A percentile compares a stretch with the other conserved stretches of the same genome.
These are phyloP conservation scores for Uronychia setigera DNA, from an alignment of 73 alveolate genomes.

Conservation along the genomic window DNA sequence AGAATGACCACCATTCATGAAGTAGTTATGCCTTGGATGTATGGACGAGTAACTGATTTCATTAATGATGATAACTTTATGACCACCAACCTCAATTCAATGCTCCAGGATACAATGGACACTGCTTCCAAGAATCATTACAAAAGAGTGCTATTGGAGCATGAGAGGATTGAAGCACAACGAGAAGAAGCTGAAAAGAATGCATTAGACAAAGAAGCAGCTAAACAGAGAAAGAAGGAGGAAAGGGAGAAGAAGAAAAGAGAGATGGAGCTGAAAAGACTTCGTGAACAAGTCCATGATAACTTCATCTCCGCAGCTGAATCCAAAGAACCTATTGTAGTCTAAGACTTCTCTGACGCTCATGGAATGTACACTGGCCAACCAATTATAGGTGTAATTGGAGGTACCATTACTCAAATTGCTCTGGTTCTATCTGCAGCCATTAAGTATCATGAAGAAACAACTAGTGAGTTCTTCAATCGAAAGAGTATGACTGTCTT, in stretches of 20 bases:
- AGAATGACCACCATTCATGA: constrained; percentile 30
- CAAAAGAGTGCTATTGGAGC: constrained; percentile 35
- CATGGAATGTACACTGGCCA: constrained; percentile 15
- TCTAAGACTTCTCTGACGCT: constrained; percentile 33
- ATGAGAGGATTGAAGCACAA: constrained; percentile 16
- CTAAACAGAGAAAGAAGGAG: constrained; percentile 23
- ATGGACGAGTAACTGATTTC: constrained; percentile 43
- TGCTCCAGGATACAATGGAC: constrained; percentile 31
- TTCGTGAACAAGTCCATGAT: constrained; percentile 29
- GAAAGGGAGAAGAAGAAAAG: constrained; percentile 29
- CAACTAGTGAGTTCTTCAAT: not conserved
- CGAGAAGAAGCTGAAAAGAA: constrained; percentile 4
- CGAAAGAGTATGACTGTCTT: constrained; percentile 5
- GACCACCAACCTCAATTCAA: constrained; percentile 36
- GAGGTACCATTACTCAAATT: constrained; percentile 49
- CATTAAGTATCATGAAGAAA: not conserved
- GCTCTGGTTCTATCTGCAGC: constrained; percentile 7
- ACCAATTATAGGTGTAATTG: constrained; percentile 25
- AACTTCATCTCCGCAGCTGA: constrained; percentile 44
- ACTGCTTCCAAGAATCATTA: constrained; percentile 16
- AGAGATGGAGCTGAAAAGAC: constrained; percentile 36
- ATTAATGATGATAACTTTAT: constrained; percentile 33
- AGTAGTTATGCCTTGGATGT: constrained; percentile 60
- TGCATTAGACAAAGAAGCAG: constrained; percentile 21
- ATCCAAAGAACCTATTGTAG: constrained; percentile 23